Evolutionary conservation across 306 rosid species (phyloP).

Genomic region (Senna tora): DNA sequence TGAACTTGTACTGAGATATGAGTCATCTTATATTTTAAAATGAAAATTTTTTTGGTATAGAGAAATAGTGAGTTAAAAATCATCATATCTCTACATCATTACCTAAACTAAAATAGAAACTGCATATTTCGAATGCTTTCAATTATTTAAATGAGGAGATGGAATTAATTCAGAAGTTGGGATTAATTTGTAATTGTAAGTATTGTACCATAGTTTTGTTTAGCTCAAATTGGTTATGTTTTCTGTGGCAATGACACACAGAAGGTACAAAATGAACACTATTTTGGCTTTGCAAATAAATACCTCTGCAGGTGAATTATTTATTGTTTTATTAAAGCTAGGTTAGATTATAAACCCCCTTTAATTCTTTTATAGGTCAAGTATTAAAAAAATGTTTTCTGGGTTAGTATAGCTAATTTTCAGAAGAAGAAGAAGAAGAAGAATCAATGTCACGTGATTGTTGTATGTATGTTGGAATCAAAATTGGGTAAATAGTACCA

Average conservation of each 20-base stretch:
- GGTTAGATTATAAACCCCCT: slow-evolving; percentile 4
- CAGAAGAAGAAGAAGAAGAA: neutral
- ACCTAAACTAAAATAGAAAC: neutral
- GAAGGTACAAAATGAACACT: neutral
- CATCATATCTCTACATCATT: too few relatives aligned
- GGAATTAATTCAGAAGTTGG: too few relatives aligned
- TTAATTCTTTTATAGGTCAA: neutral
- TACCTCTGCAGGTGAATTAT: neutral
- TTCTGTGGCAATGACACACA: slow-evolving; percentile 1
- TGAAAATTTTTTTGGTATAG: too few relatives aligned
- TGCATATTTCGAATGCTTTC: neutral
- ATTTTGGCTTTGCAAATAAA: neutral
- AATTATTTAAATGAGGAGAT: too few relatives aligned
- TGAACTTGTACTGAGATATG: too few relatives aligned
- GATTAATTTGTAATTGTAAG: too few relatives aligned
- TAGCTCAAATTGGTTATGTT: neutral
- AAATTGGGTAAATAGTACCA: slow-evolving; percentile 32
- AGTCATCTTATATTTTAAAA: too few relatives aligned
- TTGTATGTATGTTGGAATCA: slow-evolving; percentile 29
- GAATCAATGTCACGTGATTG: slow-evolving; percentile 4
- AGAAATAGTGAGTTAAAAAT: too few relatives aligned
- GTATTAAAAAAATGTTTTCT: too few relatives aligned
- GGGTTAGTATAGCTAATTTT: too few relatives aligned
- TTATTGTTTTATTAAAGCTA: neutral
- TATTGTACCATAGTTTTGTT: too few relatives aligned